Conservation (phyloP, 352 stramenopile species). For the Plasmopara halstedii region DNA sequence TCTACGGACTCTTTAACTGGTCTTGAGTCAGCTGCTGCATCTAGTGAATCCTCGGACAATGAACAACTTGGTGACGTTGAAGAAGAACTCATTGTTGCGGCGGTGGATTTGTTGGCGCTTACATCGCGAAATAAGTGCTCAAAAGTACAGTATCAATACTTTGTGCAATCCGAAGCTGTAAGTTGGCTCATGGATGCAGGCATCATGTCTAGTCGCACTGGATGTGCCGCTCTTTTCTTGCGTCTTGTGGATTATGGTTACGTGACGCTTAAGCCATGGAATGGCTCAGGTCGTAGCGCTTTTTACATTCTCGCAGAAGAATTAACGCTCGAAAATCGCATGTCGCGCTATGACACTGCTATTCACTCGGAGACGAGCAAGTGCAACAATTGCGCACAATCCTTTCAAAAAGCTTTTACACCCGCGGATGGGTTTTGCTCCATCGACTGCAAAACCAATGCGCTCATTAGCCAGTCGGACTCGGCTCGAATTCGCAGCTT, state of each 20-base stretch:
- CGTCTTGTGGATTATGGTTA: slow-evolving; percentile 64
- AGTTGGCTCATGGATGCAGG: slow-evolving; percentile 72
- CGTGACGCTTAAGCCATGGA: slow-evolving; percentile 57
- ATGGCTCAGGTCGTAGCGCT: slow-evolving; percentile 34
- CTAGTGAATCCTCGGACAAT: slow-evolving; percentile 45
- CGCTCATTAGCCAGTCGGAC: slow-evolving; percentile 63
- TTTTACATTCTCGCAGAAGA: slow-evolving; percentile 74
- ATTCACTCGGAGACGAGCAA: slow-evolving; percentile 77
- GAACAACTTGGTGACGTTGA: slow-evolving; percentile 46
- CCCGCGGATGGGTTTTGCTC: slow-evolving; percentile 69
- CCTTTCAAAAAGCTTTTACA: slow-evolving; percentile 58
- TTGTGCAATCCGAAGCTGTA: slow-evolving; percentile 77
- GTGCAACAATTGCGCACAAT: slow-evolving; percentile 74
- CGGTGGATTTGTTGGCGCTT: slow-evolving; percentile 58
- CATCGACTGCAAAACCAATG: slow-evolving; percentile 84
- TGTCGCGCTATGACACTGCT: slow-evolving; percentile 53
- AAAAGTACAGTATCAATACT: slow-evolving; percentile 78
- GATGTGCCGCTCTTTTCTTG: slow-evolving; percentile 45
- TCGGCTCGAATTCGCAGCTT: slow-evolving; percentile 53
- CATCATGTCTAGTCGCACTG: slow-evolving; percentile 51
- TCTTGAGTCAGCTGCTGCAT: slow-evolving; percentile 20
- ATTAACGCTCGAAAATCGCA: slow-evolving; percentile 39
- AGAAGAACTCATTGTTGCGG: slow-evolving; percentile 47
- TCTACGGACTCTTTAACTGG: slow-evolving; percentile 21
- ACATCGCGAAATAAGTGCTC: slow-evolving; percentile 62